Evolutionary conservation across 208 protist genomes (phyloP).

Genomic region (Wallacemonas collosoma): DNA sequence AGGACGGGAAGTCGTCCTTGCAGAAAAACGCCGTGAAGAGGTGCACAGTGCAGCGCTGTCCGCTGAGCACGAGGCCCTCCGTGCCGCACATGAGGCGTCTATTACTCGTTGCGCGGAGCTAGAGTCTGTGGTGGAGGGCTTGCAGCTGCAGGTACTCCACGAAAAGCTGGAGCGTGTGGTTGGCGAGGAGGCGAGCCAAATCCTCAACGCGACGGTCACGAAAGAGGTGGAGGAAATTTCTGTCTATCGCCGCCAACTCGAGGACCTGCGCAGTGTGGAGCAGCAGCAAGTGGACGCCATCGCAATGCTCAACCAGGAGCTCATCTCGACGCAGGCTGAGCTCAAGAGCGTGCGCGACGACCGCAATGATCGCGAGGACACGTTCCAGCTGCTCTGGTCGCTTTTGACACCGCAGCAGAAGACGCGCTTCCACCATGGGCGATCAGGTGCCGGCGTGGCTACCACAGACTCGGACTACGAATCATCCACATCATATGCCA

Average conservation of each 20-base stretch:
- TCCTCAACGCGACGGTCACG: slow-evolving; percentile 29
- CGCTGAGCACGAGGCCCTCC: background rate
- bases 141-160: slow-evolving; percentile 34
- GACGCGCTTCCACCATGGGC: slow-evolving; percentile 31
- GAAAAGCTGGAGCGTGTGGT: slow-evolving; percentile 40
- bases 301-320: slow-evolving; percentile 43
- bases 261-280: slow-evolving; percentile 25
- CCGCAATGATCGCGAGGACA: slow-evolving; percentile 35
- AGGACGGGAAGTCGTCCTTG: background rate
- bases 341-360: slow-evolving; percentile 26
- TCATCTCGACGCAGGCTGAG: slow-evolving; percentile 36
- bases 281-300: slow-evolving; percentile 37
- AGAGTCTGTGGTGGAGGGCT: slow-evolving; percentile 18
- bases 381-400: slow-evolving; percentile 43
- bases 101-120: slow-evolving; percentile 3
- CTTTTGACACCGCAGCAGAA: slow-evolving; percentile 54
- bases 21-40: slow-evolving; percentile 2
- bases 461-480: background rate
- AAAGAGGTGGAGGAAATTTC: slow-evolving; percentile 35
- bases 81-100: background rate
- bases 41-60: background rate
- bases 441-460: background rate
- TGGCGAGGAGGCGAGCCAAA: slow-evolving; percentile 41
- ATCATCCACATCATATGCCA: background rate
- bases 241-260: slow-evolving; percentile 33